Percentiles rank a stretch among this genome's conserved stretches.
Evolutionary conservation across 2,329 filamentous ascomycete genomes (phyloP).

Genomic region (Dothideomycetidae sp.): DNA sequence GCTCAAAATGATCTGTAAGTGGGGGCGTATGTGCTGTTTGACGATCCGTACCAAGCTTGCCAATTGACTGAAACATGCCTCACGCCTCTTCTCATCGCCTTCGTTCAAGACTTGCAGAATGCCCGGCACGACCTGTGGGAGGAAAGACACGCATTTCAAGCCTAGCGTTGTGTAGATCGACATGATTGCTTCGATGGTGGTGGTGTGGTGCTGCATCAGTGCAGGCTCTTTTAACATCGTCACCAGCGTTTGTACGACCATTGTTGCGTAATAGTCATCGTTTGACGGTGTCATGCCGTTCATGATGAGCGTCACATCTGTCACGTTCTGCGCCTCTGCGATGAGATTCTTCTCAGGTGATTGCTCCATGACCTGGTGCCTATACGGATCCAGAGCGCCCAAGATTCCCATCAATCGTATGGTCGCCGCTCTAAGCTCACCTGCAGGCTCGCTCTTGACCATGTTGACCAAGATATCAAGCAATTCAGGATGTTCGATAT

Average conservation of each 20-base stretch:
- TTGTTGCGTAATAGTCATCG: conserved; percentile 96
- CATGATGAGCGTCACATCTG: conserved; percentile 97
- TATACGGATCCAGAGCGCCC: conserved; percentile 89
- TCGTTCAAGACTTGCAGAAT: conserved; percentile 81
- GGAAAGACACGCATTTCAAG: conserved; percentile 87
- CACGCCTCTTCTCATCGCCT: conserved; percentile 61
- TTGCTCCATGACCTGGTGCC: conserved; percentile 84
- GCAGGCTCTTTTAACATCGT: conserved; percentile 86
- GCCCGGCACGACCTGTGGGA: conserved; percentile 84
- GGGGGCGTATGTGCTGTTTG: conserved; percentile 86
- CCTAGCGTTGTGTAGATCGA: conserved; percentile 96
- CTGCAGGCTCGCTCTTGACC: conserved; percentile 81
- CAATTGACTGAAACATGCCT: conserved; percentile 96
- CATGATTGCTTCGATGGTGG: conserved; percentile 95
- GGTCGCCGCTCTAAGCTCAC: conserved; percentile 75
- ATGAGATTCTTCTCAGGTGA: conserved; percentile 66
- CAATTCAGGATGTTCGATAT: conserved; percentile 85
- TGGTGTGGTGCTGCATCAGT: conserved; percentile 76
- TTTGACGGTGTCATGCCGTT: conserved; percentile 88
- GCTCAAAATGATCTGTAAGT: conserved; percentile 71
- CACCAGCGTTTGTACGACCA: conserved; percentile 90
- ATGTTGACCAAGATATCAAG: conserved; percentile 87
- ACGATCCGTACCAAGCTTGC: conserved; percentile 89
- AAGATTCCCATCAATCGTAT: conserved; percentile 95
- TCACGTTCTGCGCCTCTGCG: conserved; percentile 53